Conservation (phyloP, 371 early-diverging fungal genomes). For the Syncephalastrum racemosum region DNA sequence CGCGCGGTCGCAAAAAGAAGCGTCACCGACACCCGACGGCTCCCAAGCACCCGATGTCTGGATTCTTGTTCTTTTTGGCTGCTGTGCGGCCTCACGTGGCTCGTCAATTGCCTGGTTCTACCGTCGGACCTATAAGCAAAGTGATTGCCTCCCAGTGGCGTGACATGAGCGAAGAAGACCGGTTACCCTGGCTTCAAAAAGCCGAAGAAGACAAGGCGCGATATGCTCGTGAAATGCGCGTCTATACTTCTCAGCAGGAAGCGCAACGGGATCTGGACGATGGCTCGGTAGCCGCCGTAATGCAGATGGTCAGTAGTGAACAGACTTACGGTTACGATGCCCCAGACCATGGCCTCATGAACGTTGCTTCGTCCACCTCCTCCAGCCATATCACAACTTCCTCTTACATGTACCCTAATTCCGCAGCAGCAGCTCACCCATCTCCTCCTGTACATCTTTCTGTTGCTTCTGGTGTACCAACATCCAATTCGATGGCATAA, state of each 20-base stretch:
- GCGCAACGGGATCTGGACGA: slow-evolving; percentile 12
- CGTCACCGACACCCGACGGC: slow-evolving; percentile 67
- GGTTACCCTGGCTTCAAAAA: slow-evolving; percentile 64
- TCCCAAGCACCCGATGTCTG: slow-evolving; percentile 82
- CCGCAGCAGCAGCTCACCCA: not conserved
- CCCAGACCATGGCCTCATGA: too few species aligned
- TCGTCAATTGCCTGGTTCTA: slow-evolving; percentile 61
- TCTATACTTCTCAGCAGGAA: slow-evolving; percentile 45
- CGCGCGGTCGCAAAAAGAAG: slow-evolving; percentile 64
- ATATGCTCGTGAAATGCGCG: slow-evolving; percentile 72
- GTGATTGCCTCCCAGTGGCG: slow-evolving; percentile 70
- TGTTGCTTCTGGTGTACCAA: slow-evolving; percentile 7
- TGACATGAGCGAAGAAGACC: slow-evolving; percentile 55
- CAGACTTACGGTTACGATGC: too few species aligned
- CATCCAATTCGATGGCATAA: slow-evolving; percentile 2
- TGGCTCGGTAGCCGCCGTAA: slow-evolving; percentile 15
- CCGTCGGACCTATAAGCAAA: slow-evolving; percentile 73
- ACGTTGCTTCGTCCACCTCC: too few species aligned
- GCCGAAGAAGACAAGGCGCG: slow-evolving; percentile 74
- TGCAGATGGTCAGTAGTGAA: slow-evolving; percentile 18
- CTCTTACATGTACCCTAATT: too few species aligned
- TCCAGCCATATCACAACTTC: too few species aligned
- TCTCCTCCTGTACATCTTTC: slow-evolving; percentile 4
- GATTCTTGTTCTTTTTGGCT: slow-evolving; percentile 69
- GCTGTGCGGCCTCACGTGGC: slow-evolving; percentile 60